A percentile compares a stretch with the other conserved stretches of the same genome.
Conservation (phyloP, 148 eudicot species). For the Selenicereus undatus region DNA sequence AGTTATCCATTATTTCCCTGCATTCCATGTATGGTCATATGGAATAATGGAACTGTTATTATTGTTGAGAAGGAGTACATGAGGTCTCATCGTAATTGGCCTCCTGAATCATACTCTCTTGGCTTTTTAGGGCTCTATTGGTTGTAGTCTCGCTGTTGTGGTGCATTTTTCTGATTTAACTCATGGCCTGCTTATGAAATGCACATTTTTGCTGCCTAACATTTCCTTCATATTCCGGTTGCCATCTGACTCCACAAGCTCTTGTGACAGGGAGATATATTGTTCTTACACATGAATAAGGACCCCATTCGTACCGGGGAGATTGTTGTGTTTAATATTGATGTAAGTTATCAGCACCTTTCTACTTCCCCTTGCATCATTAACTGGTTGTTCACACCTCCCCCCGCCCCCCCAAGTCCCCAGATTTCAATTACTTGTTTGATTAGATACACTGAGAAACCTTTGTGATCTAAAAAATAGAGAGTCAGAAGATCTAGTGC, state of each 20-base stretch:
- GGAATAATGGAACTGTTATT: neutral
- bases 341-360: conserved; percentile 48
- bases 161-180: neutral
- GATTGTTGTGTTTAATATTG: conserved; percentile 72
- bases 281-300: conserved; percentile 66
- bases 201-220: neutral
- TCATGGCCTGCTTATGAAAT: neutral
- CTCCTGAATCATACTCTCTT: neutral
- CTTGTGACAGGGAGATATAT: conserved; percentile 68
- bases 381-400: neutral
- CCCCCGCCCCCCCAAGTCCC: too few relatives aligned
- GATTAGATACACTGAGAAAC: neutral
- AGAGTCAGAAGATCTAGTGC: neutral
- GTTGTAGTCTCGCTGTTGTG: neutral
- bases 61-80: neutral
- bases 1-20: too few relatives aligned
- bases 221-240: neutral
- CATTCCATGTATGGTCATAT: neutral
- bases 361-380: neutral
- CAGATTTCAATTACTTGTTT: neutral
- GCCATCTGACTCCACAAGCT: neutral
- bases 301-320: conserved; percentile 85
- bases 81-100: neutral
- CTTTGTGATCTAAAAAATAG: neutral
- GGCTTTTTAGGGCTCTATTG: neutral